A percentile compares a stretch with the other conserved stretches of the same genome.
phyloP scores from a whole-genome alignment of 1,139 yeast genomes.

The Yamadazyma sp. region DNA sequence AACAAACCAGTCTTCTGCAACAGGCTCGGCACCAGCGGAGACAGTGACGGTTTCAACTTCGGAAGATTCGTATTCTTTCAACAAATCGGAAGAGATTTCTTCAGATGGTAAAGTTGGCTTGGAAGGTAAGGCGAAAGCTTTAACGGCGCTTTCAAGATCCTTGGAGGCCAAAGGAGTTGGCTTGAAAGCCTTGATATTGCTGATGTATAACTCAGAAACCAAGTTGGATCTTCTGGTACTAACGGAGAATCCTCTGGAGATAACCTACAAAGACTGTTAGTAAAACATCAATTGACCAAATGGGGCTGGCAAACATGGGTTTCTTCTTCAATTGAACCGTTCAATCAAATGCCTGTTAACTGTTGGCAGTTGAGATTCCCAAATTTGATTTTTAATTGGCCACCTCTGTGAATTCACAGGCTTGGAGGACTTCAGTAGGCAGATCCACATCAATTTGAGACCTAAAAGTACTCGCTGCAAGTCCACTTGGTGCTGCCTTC shows the following conservation, averaged over 20 bases:
- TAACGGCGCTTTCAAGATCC: conserved; percentile 78
- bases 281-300: conserved; percentile 8
- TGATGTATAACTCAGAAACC: conserved; percentile 82
- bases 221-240: conserved; percentile 57
- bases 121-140: conserved; percentile 76
- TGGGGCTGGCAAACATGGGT: no score
- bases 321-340: no score
- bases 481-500: no score
- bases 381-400: no score
- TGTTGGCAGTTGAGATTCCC: no score
- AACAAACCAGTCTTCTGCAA: conserved; percentile 78
- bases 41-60: conserved; percentile 63
- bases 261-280: conserved; percentile 25
- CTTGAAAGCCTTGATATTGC: conserved; percentile 85
- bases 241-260: conserved; percentile 46
- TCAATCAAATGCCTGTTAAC: no score
- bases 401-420: no score
- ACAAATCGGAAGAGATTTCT: conserved; percentile 74
- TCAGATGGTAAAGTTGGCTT: conserved; percentile 72
- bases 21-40: conserved; percentile 43
- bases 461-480: no score
- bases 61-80: conserved; percentile 71
- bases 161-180: conserved; percentile 72
- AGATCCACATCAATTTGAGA: no score
- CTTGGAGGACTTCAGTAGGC: no score